These are phyloP conservation scores for Amanita muscaria DNA, from an alignment of 768 basidiomycete species.

Conservation along the genomic window DNA sequence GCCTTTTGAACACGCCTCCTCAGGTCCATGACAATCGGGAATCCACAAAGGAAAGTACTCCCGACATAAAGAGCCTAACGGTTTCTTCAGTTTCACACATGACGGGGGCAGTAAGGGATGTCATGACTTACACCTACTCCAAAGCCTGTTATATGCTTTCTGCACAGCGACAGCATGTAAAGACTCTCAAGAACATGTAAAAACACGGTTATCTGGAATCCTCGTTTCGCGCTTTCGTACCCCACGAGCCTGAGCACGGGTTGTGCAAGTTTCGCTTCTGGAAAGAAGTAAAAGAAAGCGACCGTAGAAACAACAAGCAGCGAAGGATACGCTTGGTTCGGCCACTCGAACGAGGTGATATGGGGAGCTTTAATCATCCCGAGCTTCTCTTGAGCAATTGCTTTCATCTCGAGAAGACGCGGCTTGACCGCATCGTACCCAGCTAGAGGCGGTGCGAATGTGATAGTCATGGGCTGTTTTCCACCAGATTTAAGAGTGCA, in stretches of 20 bases:
- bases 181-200: slow-evolving; percentile 39
- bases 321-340: slow-evolving; percentile 11
- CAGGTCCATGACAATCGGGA: slow-evolving; percentile 46
- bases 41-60: slow-evolving; percentile 43
- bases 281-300: slow-evolving; percentile 1
- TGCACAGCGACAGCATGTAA: slow-evolving; percentile 39
- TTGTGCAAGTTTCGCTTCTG: slow-evolving; percentile 29
- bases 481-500: too few species aligned
- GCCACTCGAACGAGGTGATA: slow-evolving; percentile 47
- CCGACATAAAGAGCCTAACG: slow-evolving; percentile 46
- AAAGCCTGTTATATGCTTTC: slow-evolving; percentile 40
- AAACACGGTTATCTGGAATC: slow-evolving; percentile 23
- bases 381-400: slow-evolving; percentile 66
- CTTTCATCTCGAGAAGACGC: too few species aligned
- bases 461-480: too few species aligned
- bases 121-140: slow-evolving; percentile 25
- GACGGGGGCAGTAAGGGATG: background rate
- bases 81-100: background rate
- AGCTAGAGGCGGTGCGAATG: slow-evolving; percentile 61
- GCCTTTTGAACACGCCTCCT: slow-evolving; percentile 52
- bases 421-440: slow-evolving; percentile 82
- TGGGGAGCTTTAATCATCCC: slow-evolving; percentile 68
- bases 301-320: background rate
- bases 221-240: slow-evolving; percentile 14
- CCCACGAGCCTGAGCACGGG: slow-evolving; percentile 31